Evolutionary conservation across 306 rosid genomes (phyloP).

Genomic region (Lagenaria siceraria): DNA sequence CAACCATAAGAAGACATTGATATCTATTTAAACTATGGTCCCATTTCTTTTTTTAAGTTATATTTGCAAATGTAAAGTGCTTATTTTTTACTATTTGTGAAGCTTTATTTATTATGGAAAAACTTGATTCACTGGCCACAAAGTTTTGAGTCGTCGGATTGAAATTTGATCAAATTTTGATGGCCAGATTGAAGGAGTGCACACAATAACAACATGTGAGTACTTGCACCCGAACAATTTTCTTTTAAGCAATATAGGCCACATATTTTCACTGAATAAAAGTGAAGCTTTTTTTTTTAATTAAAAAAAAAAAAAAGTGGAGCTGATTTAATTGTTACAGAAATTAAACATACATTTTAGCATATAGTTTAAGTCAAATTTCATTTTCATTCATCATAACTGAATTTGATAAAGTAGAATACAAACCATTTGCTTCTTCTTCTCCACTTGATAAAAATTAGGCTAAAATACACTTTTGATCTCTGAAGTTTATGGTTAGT

Average conservation of each 20-base stretch:
- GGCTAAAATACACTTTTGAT: too few species aligned
- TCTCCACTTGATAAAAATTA: background rate
- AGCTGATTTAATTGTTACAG: background rate
- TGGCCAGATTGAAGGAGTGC: background rate
- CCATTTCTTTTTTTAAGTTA: too few species aligned
- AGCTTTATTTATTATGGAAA: too few species aligned
- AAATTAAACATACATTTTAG: background rate
- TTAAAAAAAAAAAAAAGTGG: background rate
- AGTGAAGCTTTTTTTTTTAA: background rate
- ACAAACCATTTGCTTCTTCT: background rate
- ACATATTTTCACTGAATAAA: background rate
- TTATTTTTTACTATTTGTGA: too few species aligned
- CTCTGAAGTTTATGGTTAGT: too few species aligned
- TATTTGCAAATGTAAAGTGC: too few species aligned
- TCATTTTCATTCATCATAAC: background rate
- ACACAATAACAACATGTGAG: background rate
- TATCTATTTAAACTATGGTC: too few species aligned
- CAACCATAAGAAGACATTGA: too few species aligned
- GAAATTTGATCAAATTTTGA: background rate
- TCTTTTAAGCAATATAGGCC: background rate
- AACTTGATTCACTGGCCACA: too few species aligned
- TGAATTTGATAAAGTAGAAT: background rate
- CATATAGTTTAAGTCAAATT: background rate
- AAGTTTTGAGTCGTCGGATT: too few species aligned
- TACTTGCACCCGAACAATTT: background rate